Evolutionary conservation across 192 early-diverging fungal species (phyloP).

Genomic region (Umbelopsis ramanniana): DNA sequence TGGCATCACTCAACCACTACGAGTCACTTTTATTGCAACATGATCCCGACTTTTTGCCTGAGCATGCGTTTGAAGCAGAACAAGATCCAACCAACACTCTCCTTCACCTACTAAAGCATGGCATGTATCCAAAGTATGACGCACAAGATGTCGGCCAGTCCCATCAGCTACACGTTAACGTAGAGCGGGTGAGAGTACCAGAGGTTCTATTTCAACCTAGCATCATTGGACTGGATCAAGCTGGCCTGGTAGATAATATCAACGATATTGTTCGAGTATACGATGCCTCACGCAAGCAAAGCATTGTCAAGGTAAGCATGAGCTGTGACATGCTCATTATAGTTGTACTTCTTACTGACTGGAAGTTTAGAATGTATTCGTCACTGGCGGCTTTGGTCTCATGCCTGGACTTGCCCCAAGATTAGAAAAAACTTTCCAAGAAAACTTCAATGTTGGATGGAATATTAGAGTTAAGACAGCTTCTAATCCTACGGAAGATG

Average conservation of each 20-base stretch:
- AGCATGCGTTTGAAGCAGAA: conserved; percentile 70
- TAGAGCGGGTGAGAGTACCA: conserved; percentile 89
- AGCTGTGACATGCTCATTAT: neutral
- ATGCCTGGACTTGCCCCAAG: conserved; percentile 69
- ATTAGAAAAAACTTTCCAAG: conserved; percentile 61
- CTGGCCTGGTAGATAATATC: conserved; percentile 82
- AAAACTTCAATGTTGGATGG: conserved; percentile 66
- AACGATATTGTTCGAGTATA: conserved; percentile 66
- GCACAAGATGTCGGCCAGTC: conserved; percentile 66
- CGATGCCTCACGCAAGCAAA: conserved; percentile 44
- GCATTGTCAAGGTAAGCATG: conserved; percentile 56
- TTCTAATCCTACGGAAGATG: conserved; percentile 73
- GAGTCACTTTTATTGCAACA: conserved; percentile 72
- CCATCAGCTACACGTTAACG: conserved; percentile 87
- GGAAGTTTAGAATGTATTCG: conserved; percentile 60
- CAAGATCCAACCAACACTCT: conserved; percentile 71
- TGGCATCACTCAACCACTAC: conserved; percentile 66
- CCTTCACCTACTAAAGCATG: conserved; percentile 74
- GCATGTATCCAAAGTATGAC: conserved; percentile 59
- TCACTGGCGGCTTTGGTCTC: conserved; percentile 79
- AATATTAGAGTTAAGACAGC: conserved; percentile 62
- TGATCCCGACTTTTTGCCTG: conserved; percentile 77
- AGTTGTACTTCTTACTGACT: neutral
- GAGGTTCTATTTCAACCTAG: conserved; percentile 91
- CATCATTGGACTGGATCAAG: conserved; percentile 86